phyloP scores from a whole-genome alignment of 306 rosid species.

The Spatholobus suberectus region DNA sequence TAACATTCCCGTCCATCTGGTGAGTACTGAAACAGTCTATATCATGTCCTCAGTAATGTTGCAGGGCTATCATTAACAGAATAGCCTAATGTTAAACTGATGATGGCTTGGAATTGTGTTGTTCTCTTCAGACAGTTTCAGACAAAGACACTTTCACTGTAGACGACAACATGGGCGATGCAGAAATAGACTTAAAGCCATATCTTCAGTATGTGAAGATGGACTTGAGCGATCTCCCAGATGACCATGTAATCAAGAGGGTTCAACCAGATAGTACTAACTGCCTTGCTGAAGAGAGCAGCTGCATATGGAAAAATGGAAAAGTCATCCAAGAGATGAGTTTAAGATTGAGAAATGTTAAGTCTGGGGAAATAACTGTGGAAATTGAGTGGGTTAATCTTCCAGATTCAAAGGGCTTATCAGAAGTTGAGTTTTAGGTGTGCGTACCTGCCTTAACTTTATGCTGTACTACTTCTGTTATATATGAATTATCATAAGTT shows the following conservation, averaged over 20 bases:
- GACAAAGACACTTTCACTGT: conserved; percentile 72
- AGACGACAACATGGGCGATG: conserved; percentile 86
- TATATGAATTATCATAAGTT: conserved; percentile 18
- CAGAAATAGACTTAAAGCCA: conserved; percentile 76
- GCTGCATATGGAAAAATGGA: conserved; percentile 64
- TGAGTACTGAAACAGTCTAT: conserved; percentile 36
- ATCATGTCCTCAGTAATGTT: not conserved
- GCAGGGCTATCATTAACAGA: not conserved
- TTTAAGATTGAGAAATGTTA: conserved; percentile 69
- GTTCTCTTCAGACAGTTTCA: conserved; percentile 54
- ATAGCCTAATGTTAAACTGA: conserved; percentile 22
- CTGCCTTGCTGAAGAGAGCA: conserved; percentile 69
- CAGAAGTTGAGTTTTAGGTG: conserved; percentile 37
- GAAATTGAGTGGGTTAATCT: conserved; percentile 71
- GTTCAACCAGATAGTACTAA: conserved; percentile 61
- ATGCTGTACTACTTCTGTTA: conserved; percentile 11
- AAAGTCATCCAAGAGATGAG: conserved; percentile 73
- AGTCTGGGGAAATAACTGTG: conserved; percentile 66
- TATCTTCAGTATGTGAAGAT: conserved; percentile 65
- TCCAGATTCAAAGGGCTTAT: conserved; percentile 55
- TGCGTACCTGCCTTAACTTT: not conserved
- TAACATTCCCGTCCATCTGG: conserved; percentile 57
- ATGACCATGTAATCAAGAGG: conserved; percentile 61
- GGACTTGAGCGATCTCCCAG: conserved; percentile 55
- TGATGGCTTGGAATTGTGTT: not conserved